Base-by-base conservation (phyloP, 352 stramenopile species). In the Phytophthora tentaculata region DNA sequence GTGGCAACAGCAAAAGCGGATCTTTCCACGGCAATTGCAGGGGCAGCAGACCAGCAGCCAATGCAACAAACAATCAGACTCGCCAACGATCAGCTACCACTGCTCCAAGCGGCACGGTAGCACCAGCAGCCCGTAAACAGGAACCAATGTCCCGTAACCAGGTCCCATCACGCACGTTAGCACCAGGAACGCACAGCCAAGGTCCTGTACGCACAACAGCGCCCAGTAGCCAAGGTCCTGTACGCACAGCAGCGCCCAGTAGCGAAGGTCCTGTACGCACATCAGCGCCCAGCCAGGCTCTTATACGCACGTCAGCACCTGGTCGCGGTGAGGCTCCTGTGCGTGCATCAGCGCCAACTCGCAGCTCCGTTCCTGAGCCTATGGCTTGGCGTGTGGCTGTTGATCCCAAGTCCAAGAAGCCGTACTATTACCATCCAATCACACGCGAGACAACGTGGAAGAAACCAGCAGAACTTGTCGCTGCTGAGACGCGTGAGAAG, bases 381-480 rank as follows among this genome's bases (percentile, higher is more conserved):
- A 74, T 90, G 44, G 84, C 88, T 49, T 96, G 88, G 88, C 83
- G 84, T 59, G 83, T 96, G 39, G 88, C 88, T 6, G 32, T 94
- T 1, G 86, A 94, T 57, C 88, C 88, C 17, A 90, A 91, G 67
- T 92, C 86, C 19, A 94, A 96, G 61, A 87, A 92, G 24, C 91
- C 89, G n/a, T 99, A 99, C 85, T 99, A 99, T 70, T 99, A 99
- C 78, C 95, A 99, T 75, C 80, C 86, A 1, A 61, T 95, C 17
- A 99, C 97, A 0, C 84, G 96, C n/a, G 89, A 99, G 79, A 99
- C 97, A 35, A 97, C 97, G 60, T 99, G 97, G 97, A 98, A 97
- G 54, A 99, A 99, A 53, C 97, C 97, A 13, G 63, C 74, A 8
- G 80, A 87, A 53, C 66, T 94, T 9, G 67, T 92, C 6, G 80